Evolutionary conservation across 2,329 filamentous ascomycete species (phyloP).

Genomic region (Neofusicoccum ribis): DNA sequence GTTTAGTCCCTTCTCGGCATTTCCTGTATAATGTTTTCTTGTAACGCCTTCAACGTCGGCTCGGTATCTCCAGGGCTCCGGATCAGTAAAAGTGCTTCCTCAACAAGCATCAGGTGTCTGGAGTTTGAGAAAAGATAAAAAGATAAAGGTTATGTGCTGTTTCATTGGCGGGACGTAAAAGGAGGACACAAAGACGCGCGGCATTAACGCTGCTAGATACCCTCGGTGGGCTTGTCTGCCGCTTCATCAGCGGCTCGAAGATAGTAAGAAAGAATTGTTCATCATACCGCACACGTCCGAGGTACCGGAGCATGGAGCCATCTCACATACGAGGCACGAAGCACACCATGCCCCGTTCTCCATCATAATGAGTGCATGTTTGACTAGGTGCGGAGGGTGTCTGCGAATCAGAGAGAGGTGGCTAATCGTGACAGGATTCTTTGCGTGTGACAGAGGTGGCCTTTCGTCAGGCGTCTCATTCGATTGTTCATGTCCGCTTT

Average conservation of each 20-base stretch:
- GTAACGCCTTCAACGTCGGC: slow-evolving; percentile 16
- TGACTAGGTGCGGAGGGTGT: not conserved
- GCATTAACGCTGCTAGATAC: slow-evolving; percentile 13
- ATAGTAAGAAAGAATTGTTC: slow-evolving; percentile 6
- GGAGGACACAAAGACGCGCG: slow-evolving; percentile 2
- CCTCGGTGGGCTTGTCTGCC: slow-evolving; percentile 6
- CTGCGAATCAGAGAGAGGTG: not conserved
- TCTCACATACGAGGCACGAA: not conserved
- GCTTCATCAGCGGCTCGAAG: slow-evolving; percentile 8
- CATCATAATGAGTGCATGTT: not conserved
- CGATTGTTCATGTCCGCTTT: not conserved
- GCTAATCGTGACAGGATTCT: slow-evolving; percentile 2
- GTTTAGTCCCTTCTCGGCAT: not conserved
- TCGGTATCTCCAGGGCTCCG: slow-evolving; percentile 2
- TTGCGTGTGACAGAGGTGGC: not conserved
- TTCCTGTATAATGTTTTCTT: slow-evolving; percentile 5
- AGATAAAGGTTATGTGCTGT: not conserved
- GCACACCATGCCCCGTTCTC: not conserved
- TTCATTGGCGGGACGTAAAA: not conserved
- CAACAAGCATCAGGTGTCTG: slow-evolving; percentile 16
- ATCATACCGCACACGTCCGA: not conserved
- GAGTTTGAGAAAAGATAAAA: slow-evolving; percentile 7
- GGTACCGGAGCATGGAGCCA: not conserved
- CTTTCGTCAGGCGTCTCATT: not conserved
- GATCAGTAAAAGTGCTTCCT: slow-evolving; percentile 12